Percentiles rank a stretch among this genome's conserved stretches.
Conservation (phyloP, 495 filamentous ascomycete genomes). For the Aeminium ludgeri region DNA sequence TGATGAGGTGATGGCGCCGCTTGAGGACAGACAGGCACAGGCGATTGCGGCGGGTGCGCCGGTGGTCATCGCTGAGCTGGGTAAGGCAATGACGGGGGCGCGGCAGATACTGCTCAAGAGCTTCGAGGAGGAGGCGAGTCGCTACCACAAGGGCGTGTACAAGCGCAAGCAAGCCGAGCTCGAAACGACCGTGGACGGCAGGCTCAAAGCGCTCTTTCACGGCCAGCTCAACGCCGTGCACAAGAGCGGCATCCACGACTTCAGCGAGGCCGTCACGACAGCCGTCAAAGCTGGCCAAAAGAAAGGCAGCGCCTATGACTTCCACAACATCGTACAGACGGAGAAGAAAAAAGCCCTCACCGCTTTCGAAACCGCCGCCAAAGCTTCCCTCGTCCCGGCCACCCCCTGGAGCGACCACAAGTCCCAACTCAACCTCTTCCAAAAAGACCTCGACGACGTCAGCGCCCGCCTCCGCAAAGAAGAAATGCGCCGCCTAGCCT, state of each 20-base stretch:
- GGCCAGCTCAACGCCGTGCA: conserved; percentile 74
- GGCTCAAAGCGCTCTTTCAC: conserved; percentile 74
- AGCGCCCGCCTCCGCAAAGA: conserved; percentile 69
- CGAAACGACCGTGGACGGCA: conserved; percentile 65
- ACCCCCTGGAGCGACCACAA: conserved; percentile 64
- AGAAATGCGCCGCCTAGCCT: conserved; percentile 86
- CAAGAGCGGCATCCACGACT: conserved; percentile 71
- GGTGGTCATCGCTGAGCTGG: conserved; percentile 57
- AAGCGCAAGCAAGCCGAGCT: conserved; percentile 68
- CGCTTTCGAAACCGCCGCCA: conserved; percentile 60
- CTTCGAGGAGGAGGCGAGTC: conserved; percentile 77
- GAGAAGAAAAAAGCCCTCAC: conserved; percentile 62
- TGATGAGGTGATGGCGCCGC: conserved; percentile 61
- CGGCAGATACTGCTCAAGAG: conserved; percentile 58
- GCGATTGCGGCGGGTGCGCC: conserved; percentile 51
- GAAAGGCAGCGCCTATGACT: conserved; percentile 75
- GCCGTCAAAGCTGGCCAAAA: conserved; percentile 85
- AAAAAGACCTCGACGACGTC: conserved; percentile 76
- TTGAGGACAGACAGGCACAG: conserved; percentile 73
- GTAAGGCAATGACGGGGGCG: conserved; percentile 52
- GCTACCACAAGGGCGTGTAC: conserved; percentile 94
- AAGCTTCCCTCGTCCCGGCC: conserved; percentile 54
- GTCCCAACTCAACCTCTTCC: conserved; percentile 41
- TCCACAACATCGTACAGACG: conserved; percentile 76
- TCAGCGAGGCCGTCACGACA: conserved; percentile 68